Evolutionary conservation across 164 flowering plant species (phyloP).

Genomic region (Pachysandra terminalis): DNA sequence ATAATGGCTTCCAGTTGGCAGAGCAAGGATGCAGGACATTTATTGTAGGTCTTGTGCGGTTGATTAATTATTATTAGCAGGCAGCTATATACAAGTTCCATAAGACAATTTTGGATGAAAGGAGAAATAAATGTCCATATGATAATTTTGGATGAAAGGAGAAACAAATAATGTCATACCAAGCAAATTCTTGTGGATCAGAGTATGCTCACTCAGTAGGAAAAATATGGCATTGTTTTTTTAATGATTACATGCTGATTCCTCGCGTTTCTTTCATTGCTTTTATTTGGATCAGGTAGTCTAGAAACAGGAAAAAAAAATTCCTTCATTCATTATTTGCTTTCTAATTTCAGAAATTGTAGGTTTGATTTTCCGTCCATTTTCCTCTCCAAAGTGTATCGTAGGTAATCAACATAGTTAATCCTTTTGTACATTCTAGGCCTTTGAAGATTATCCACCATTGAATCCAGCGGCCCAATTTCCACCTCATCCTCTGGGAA

Average conservation of each 20-base stretch:
- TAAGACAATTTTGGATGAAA: neutral
- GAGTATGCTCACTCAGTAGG: neutral
- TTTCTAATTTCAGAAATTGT: constrained; percentile 10
- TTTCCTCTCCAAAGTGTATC: constrained; percentile 13
- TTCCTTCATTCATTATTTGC: neutral
- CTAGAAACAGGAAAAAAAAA: neutral
- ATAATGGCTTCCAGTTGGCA: too few relatives aligned
- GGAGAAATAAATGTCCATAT: neutral
- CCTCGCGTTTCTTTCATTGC: neutral
- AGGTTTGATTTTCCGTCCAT: constrained; percentile 26
- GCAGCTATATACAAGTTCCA: too few relatives aligned
- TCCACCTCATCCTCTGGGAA: constrained; percentile 17
- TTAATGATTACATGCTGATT: too few relatives aligned
- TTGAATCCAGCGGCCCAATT: constrained; percentile 18
- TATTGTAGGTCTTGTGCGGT: too few relatives aligned
- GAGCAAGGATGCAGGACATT: too few relatives aligned
- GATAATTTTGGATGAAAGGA: neutral
- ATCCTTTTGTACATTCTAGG: constrained; percentile 20
- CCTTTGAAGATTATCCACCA: constrained; percentile 8
- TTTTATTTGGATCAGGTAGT: neutral
- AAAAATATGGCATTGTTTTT: too few relatives aligned
- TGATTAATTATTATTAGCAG: too few relatives aligned
- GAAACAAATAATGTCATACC: neutral
- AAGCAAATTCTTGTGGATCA: neutral
- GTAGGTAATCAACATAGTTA: constrained; percentile 17